These are phyloP conservation scores for Amanita rubescens DNA, from an alignment of 768 basidiomycete genomes.

Conservation along the genomic window DNA sequence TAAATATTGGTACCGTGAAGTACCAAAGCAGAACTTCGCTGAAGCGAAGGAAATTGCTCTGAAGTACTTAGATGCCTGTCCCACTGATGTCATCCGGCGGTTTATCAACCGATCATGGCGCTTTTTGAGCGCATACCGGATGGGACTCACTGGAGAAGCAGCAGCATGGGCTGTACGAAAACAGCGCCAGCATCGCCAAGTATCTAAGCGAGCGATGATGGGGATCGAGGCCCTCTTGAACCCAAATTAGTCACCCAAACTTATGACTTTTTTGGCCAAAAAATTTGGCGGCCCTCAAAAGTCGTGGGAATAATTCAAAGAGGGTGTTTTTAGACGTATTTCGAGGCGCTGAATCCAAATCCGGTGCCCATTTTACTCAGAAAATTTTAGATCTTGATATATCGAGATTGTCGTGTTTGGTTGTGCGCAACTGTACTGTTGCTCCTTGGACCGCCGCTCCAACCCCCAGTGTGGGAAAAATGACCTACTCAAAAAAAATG, in stretches of 20 bases:
- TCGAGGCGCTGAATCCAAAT: constrained; percentile 13
- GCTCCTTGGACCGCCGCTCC: no score
- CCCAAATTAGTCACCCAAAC: not conserved
- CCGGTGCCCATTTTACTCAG: constrained; percentile 15
- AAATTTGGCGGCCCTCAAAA: constrained; percentile 18
- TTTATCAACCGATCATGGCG: constrained; percentile 30
- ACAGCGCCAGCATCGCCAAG: constrained; percentile 25
- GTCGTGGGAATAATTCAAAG: constrained; percentile 19
- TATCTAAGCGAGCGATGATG: constrained; percentile 23
- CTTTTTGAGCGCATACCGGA: constrained; percentile 28
- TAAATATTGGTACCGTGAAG: constrained; percentile 27
- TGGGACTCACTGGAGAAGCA: constrained; percentile 27
- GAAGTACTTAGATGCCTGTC: constrained; percentile 27
- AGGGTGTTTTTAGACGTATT: constrained; percentile 15
- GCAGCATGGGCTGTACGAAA: constrained; percentile 32
- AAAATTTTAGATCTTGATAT: constrained; percentile 10
- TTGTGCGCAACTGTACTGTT: constrained; percentile 20
- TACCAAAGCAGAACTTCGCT: constrained; percentile 23
- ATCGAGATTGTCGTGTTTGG: constrained; percentile 16
- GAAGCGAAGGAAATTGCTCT: constrained; percentile 20
- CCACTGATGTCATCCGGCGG: constrained; percentile 24
- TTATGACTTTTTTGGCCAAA: constrained; percentile 10
- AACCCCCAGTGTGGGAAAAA: no score
- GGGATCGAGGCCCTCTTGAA: constrained; percentile 24
- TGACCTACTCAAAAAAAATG: no score